phyloP scores from a whole-genome alignment of 805 yeast species.

The Kluyveromyces siamensis region DNA sequence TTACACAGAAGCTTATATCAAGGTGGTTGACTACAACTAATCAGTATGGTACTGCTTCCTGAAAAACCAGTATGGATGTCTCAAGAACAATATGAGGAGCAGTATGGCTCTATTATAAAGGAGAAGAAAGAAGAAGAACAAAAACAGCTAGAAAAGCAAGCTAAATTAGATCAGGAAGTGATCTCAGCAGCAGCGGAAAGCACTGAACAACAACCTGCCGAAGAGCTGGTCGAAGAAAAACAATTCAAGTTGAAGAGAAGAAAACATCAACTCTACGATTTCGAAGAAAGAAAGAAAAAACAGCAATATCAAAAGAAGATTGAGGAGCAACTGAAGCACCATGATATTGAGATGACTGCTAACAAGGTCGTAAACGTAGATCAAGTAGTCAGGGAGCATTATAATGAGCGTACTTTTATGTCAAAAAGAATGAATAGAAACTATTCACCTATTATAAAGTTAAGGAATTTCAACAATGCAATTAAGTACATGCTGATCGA shows the following conservation, averaged over 20 bases:
- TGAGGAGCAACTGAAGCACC: slow-evolving; percentile 27
- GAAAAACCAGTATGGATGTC: slow-evolving; percentile 32
- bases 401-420: slow-evolving; percentile 72
- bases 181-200: slow-evolving; percentile 9
- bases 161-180: slow-evolving; percentile 3
- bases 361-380: slow-evolving; percentile 39
- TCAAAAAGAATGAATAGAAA: slow-evolving; percentile 55
- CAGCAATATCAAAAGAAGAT: slow-evolving; percentile 24
- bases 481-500: slow-evolving; percentile 80
- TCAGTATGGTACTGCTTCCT: slow-evolving; percentile 16
- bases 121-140: slow-evolving; percentile 5
- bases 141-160: slow-evolving; percentile 5
- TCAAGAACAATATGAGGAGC: slow-evolving; percentile 28
- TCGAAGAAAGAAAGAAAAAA: slow-evolving; percentile 26
- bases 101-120: slow-evolving; percentile 15
- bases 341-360: slow-evolving; percentile 30
- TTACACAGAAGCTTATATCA: neutral
- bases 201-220: slow-evolving; percentile 12
- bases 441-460: slow-evolving; percentile 73
- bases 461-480: slow-evolving; percentile 85
- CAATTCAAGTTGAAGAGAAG: slow-evolving; percentile 17
- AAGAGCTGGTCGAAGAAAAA: slow-evolving; percentile 8
- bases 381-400: slow-evolving; percentile 69
- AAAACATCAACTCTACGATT: slow-evolving; percentile 23
- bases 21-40: neutral